Conservation (phyloP, 225 moss, liverwort and hornwort species). For the Pseudoscleropodium purum region DNA sequence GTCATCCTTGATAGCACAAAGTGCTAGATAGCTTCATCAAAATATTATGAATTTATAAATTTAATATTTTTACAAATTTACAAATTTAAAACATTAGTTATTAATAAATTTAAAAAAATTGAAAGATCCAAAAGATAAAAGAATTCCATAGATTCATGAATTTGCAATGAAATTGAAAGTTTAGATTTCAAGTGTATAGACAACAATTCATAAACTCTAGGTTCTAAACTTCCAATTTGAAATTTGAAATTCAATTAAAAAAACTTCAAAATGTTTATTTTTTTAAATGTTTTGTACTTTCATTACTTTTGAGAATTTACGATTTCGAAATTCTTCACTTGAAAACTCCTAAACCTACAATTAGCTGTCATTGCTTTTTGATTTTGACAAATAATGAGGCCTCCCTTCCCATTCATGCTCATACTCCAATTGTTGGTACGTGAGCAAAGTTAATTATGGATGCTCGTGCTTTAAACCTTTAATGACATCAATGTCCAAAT, state of each 20-base stretch:
- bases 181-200: not conserved
- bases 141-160: not conserved
- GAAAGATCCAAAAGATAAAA: not conserved
- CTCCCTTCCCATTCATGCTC: not conserved
- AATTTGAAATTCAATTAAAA: too few relatives aligned
- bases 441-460: not conserved
- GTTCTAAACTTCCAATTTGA: not conserved
- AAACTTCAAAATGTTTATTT: too few relatives aligned
- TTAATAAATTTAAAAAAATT: not conserved
- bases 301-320: not conserved
- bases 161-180: not conserved
- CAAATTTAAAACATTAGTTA: not conserved
- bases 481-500: not conserved
- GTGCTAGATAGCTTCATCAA: fast-evolving
- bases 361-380: fast-evolving
- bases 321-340: not conserved
- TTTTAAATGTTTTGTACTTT: too few relatives aligned
- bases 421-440: not conserved
- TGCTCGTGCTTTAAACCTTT: too few relatives aligned
- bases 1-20: not conserved
- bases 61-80: too few relatives aligned
- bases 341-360: not conserved
- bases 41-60: not conserved
- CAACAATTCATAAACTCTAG: not conserved
- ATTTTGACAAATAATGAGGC: fast-evolving